phyloP scores from a whole-genome alignment of 2,329 filamentous ascomycete species.

The Microdochium paspali region DNA sequence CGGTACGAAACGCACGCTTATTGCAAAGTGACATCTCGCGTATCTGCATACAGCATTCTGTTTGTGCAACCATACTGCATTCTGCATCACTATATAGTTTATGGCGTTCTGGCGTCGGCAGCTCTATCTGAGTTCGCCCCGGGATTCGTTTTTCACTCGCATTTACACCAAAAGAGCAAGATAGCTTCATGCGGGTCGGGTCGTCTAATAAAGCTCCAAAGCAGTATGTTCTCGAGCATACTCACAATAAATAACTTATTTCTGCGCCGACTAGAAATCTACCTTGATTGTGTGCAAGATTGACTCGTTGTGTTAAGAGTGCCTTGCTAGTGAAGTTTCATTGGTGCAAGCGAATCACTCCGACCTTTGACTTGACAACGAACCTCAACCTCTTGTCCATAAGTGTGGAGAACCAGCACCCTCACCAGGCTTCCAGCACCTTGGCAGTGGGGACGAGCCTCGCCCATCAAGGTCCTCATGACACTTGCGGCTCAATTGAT shows the following conservation, averaged over 20 bases:
- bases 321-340: no score
- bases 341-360: no score
- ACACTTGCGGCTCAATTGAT: no score
- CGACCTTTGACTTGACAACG: no score
- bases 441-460: background rate
- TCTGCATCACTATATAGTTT: background rate
- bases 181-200: background rate
- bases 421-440: background rate
- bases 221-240: background rate
- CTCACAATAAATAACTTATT: background rate
- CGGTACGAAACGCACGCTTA: no score
- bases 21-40: no score
- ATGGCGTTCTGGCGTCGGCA: background rate
- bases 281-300: no score
- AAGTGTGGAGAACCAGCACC: background rate
- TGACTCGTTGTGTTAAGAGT: no score
- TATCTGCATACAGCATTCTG: background rate
- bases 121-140: background rate
- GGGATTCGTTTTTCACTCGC: background rate
- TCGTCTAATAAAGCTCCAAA: background rate
- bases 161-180: background rate
- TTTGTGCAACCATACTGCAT: background rate
- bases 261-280: no score
- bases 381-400: no score
- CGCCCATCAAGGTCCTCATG: background rate